A percentile compares a stretch with the other conserved stretches of the same genome.
Evolutionary conservation across 148 eudicot species (phyloP).

Genomic region (Mesembryanthemum crystallinum): DNA sequence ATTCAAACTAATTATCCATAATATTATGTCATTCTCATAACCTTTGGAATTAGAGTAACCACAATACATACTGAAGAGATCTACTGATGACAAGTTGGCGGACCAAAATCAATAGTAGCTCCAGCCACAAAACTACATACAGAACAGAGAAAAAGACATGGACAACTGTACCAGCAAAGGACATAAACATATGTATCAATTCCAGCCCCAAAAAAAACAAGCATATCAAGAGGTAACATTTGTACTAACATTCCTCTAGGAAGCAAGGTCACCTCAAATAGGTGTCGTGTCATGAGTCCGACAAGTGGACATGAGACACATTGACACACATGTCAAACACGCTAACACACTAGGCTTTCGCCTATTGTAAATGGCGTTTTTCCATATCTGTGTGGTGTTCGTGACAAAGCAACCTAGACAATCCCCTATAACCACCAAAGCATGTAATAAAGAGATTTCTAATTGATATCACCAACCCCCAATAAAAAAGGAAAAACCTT

Average conservation of each 20-base stretch:
- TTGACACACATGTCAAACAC: too few species aligned
- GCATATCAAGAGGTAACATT: neutral
- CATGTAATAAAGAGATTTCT: too few species aligned
- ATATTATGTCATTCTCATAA: slow-evolving; percentile 1
- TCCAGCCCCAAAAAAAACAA: neutral
- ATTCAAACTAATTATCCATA: neutral
- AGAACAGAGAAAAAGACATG: neutral
- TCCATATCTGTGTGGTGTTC: neutral
- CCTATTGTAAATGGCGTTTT: too few species aligned
- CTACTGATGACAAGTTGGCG: slow-evolving; percentile 14
- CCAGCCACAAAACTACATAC: slow-evolving; percentile 7
- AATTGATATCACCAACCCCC: neutral
- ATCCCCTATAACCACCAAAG: too few species aligned
- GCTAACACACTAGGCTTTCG: too few species aligned
- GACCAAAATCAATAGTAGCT: slow-evolving; percentile 1
- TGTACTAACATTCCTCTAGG: neutral
- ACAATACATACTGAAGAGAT: neutral
- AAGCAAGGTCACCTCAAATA: too few species aligned
- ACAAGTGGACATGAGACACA: too few species aligned
- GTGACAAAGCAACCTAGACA: neutral
- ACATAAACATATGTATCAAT: neutral
- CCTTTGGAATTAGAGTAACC: slow-evolving; percentile 1
- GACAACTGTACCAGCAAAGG: slow-evolving; percentile 11
- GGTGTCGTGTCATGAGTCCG: too few species aligned
- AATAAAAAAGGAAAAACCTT: neutral